phyloP scores from a whole-genome alignment of 805 yeast species.

The Nakazawaea holstii region DNA sequence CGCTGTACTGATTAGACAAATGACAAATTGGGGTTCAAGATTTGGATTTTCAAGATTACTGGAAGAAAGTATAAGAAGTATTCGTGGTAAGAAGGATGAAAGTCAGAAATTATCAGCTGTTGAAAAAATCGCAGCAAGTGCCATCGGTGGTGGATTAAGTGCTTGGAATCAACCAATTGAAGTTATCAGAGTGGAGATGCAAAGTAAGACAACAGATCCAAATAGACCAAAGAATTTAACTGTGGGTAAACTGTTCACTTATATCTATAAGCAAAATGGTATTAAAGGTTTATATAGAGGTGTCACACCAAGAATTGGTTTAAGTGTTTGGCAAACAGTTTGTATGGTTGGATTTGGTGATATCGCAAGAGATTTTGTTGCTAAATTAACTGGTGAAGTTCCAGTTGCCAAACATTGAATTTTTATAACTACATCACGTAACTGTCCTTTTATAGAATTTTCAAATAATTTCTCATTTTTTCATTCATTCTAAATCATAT shows the following conservation, averaged over 20 bases:
- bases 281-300: slow-evolving; percentile 91
- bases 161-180: slow-evolving; percentile 99
- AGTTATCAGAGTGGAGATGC: slow-evolving; percentile 97
- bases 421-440: not conserved
- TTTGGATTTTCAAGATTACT: slow-evolving; percentile 90
- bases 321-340: slow-evolving; percentile 97
- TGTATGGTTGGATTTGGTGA: slow-evolving; percentile 99
- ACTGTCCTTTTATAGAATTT: not conserved
- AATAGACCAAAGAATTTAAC: slow-evolving; percentile 90
- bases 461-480: too few species aligned
- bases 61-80: slow-evolving; percentile 71
- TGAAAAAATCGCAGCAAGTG: slow-evolving; percentile 82
- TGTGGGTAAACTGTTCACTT: slow-evolving; percentile 70
- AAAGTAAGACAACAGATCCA: slow-evolving; percentile 89
- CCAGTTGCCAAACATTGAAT: slow-evolving; percentile 32
- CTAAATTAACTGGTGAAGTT: slow-evolving; percentile 51
- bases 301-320: slow-evolving; percentile 93
- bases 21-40: slow-evolving; percentile 99
- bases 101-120: slow-evolving; percentile 60
- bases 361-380: slow-evolving; percentile 73
- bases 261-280: slow-evolving; percentile 81
- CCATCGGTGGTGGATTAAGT: slow-evolving; percentile 93
- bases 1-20: slow-evolving; percentile 56
- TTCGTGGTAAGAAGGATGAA: slow-evolving; percentile 55
- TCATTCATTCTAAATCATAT: too few species aligned